Evolutionary conservation across 2,329 filamentous ascomycete genomes (phyloP).

Genomic region (Fusarium staphyleae): DNA sequence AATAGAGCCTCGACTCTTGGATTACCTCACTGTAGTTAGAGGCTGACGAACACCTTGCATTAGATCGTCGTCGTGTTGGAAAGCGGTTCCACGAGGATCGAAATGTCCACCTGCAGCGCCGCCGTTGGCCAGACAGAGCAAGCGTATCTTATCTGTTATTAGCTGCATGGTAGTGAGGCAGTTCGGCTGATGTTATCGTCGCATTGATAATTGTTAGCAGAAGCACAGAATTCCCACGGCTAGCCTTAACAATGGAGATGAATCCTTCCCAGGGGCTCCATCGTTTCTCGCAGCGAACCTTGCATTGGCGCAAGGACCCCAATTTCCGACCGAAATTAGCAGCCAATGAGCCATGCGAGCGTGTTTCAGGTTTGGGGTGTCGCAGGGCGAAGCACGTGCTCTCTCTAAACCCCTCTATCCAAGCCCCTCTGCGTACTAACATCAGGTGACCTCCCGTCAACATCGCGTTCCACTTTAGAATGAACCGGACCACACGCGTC

Average conservation of each 20-base stretch:
- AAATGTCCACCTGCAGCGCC: constrained; percentile 11
- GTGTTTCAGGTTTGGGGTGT: constrained; percentile 26
- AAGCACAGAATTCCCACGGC: constrained; percentile 3
- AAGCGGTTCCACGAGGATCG: constrained; percentile 10
- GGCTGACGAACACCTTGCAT: constrained; percentile 9
- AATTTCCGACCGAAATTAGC: constrained; percentile 42
- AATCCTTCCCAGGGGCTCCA: constrained; percentile 16
- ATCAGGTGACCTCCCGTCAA: constrained; percentile 46
- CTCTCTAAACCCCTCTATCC: not conserved
- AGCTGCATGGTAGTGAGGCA: constrained; percentile 18
- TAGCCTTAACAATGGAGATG: constrained; percentile 17
- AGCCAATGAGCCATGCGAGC: constrained; percentile 29
- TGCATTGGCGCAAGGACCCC: constrained; percentile 33
- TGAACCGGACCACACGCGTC: constrained; percentile 4
- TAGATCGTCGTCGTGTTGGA: constrained; percentile 14
- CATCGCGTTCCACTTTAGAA: constrained; percentile 35
- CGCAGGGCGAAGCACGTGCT: constrained; percentile 6
- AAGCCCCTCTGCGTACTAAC: not conserved
- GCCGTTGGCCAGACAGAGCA: constrained; percentile 25
- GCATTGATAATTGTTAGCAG: constrained; percentile 18
- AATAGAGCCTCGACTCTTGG: constrained; percentile 11
- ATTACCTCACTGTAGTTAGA: too few species aligned
- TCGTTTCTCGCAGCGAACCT: constrained; percentile 20
- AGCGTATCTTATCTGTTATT: constrained; percentile 7
- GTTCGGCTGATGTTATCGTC: constrained; percentile 1